A percentile compares a stretch with the other conserved stretches of the same genome.
Conservation (phyloP, 441 rosid species). For the Euphorbia corollata region DNA sequence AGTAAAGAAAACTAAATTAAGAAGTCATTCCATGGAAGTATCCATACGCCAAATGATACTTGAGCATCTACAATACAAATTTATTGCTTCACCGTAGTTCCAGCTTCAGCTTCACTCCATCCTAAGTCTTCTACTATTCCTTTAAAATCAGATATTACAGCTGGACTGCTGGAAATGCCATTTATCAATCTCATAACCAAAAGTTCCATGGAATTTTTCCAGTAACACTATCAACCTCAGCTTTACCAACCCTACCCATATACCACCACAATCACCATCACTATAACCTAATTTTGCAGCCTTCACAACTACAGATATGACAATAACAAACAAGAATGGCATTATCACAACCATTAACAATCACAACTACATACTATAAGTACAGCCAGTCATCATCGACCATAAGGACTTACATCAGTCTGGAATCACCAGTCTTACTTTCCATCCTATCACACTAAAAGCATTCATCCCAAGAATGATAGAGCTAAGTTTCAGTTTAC, state of each 20-base stretch:
- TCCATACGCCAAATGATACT: too few species aligned
- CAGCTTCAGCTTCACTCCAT: neutral
- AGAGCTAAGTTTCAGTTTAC: neutral
- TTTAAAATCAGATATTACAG: neutral
- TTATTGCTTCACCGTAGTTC: neutral
- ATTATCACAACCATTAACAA: neutral
- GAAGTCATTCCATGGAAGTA: too few species aligned
- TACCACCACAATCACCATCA: neutral
- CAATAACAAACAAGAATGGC: neutral
- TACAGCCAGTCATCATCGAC: neutral
- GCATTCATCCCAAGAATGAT: neutral
- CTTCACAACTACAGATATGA: neutral
- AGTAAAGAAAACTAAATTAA: too few species aligned
- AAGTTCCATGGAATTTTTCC: neutral
- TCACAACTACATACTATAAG: neutral
- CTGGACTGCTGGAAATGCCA: neutral
- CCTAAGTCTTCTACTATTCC: neutral
- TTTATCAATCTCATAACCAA: neutral
- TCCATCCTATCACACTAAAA: neutral
- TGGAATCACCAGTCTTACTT: neutral
- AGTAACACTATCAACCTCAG: neutral
- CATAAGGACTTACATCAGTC: neutral
- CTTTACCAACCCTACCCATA: neutral
- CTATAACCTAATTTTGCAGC: constrained; percentile 3
- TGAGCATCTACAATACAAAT: too few species aligned